Percentiles rank a stretch among this genome's conserved stretches.
Conservation (phyloP, 768 basidiomycete genomes). For the Gautieria morchelliformis region DNA sequence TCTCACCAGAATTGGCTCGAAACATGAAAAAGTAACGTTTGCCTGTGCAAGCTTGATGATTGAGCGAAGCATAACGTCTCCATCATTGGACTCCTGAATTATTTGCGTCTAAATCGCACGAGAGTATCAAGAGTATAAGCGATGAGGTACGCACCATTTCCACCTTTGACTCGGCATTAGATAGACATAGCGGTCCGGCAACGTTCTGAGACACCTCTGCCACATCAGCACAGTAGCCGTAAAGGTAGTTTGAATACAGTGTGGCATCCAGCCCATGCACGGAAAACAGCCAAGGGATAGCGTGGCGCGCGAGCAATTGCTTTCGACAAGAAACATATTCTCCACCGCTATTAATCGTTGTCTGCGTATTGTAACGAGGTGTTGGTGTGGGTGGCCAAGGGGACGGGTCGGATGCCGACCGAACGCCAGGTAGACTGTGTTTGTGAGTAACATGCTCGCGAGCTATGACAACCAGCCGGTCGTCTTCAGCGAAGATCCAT, state of each 20-base stretch:
- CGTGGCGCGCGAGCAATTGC: slow-evolving; percentile 45
- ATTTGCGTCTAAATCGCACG: background rate
- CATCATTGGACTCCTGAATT: slow-evolving; percentile 2
- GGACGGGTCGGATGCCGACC: slow-evolving; percentile 29
- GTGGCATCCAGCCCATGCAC: slow-evolving; percentile 52
- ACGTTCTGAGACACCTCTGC: slow-evolving; percentile 18
- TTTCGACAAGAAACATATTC: slow-evolving; percentile 59
- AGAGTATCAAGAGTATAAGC: background rate
- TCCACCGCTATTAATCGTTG: slow-evolving; percentile 21
- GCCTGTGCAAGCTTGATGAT: slow-evolving; percentile 47
- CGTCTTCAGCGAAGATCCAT: slow-evolving; percentile 76
- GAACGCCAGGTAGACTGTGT: slow-evolving; percentile 54
- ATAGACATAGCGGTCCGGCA: background rate
- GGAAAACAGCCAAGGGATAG: slow-evolving; percentile 56
- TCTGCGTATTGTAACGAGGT: background rate
- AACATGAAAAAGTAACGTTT: slow-evolving; percentile 44
- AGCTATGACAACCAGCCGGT: slow-evolving; percentile 54
- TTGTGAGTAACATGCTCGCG: slow-evolving; percentile 57
- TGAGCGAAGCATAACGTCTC: slow-evolving; percentile 27
- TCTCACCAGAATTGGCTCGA: slow-evolving; percentile 46
- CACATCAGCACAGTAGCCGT: slow-evolving; percentile 41
- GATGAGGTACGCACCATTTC: background rate
- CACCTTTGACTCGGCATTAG: background rate
- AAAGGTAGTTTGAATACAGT: slow-evolving; percentile 44
- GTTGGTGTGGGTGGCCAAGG: slow-evolving; percentile 56